Conservation (phyloP, 331 rosid genomes). For the Arachis monticola region DNA sequence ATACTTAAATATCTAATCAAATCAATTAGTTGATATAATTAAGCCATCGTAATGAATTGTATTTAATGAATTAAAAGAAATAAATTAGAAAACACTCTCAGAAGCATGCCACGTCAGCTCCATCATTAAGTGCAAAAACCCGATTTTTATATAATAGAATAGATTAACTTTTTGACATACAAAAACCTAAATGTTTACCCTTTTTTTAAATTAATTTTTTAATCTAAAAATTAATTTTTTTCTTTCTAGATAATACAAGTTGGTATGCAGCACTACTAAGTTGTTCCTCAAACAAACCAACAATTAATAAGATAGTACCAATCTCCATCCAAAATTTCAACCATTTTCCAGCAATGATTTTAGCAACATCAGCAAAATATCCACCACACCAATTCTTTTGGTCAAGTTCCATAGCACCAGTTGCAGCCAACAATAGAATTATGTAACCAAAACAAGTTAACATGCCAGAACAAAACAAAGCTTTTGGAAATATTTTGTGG, state of each 20-base stretch:
- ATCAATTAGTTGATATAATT: too few relatives aligned
- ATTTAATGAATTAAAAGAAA: too few relatives aligned
- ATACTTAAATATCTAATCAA: too few relatives aligned
- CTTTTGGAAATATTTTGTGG: conserved; percentile 66
- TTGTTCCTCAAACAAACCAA: conserved; percentile 81
- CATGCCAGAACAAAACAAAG: conserved; percentile 68
- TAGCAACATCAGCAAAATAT: conserved; percentile 61
- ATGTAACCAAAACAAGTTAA: conserved; percentile 69
- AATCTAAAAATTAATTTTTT: too few relatives aligned
- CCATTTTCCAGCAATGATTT: conserved; percentile 61
- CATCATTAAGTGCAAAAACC: too few relatives aligned
- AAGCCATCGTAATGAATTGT: too few relatives aligned
- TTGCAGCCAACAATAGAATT: conserved; percentile 70
- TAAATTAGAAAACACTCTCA: too few relatives aligned
- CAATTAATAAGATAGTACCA: conserved; percentile 67
- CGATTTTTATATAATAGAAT: too few relatives aligned
- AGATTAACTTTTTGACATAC: too few relatives aligned
- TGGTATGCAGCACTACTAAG: conserved; percentile 78
- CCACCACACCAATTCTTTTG: conserved; percentile 62
- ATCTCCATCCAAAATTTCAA: conserved; percentile 63
- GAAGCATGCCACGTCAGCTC: too few relatives aligned
- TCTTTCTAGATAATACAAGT: conserved; percentile 20
- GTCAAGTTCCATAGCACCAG: conserved; percentile 58
- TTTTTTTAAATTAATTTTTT: too few relatives aligned
- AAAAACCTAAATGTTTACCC: too few relatives aligned